phyloP scores from a whole-genome alignment of 257 asterid genomes.

The Mitragyna speciosa region DNA sequence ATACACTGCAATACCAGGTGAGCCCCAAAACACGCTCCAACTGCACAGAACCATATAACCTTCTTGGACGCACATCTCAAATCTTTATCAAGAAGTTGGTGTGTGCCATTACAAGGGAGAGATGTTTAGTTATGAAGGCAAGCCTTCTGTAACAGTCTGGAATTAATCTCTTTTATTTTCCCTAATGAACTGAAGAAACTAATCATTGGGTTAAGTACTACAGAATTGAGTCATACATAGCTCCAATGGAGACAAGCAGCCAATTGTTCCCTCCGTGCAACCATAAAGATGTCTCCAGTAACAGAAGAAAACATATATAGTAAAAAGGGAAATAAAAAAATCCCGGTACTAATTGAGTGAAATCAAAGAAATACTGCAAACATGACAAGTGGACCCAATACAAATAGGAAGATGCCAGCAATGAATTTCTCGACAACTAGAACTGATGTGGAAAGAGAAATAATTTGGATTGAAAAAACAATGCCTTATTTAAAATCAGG shows the following conservation, averaged over 20 bases:
- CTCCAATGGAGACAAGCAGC: not conserved
- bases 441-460: conserved; percentile 16
- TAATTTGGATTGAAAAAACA: not conserved
- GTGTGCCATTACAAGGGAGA: no score
- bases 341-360: conserved; percentile 14
- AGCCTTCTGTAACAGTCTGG: not conserved
- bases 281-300: not conserved
- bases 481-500: conserved; percentile 53
- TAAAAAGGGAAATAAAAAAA: not conserved
- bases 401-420: conserved; percentile 10
- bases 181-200: not conserved
- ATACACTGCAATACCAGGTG: no score
- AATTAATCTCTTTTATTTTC: not conserved
- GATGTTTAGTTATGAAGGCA: not conserved
- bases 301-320: not conserved
- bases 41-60: not conserved
- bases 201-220: not conserved
- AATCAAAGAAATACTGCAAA: conserved; percentile 16
- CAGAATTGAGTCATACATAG: not conserved
- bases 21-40: not conserved
- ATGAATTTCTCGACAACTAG: conserved; percentile 12
- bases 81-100: not conserved
- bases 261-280: not conserved
- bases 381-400: conserved; percentile 22
- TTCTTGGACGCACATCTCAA: not conserved